A percentile compares a stretch with the other conserved stretches of the same genome.
These are phyloP conservation scores for Prunella vulgaris DNA, from an alignment of 257 asterid genomes.

Conservation along the genomic window DNA sequence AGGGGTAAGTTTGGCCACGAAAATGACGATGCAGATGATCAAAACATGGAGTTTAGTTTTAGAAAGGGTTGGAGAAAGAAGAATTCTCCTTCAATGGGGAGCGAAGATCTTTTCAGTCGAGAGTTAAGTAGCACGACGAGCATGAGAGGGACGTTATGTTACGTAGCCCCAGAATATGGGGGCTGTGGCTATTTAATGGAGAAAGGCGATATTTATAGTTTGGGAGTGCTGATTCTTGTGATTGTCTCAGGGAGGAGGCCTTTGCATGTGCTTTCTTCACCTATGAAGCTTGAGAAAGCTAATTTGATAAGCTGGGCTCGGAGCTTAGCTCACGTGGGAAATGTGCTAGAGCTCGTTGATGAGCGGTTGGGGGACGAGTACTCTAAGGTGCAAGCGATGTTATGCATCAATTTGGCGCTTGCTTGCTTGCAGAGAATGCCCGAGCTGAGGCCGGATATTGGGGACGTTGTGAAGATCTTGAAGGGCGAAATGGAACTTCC, in stretches of 20 bases:
- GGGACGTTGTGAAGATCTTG: slow-evolving; percentile 72
- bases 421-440: slow-evolving; percentile 86
- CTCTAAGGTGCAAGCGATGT: slow-evolving; percentile 56
- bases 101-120: slow-evolving; percentile 90
- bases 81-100: slow-evolving; percentile 51
- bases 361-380: slow-evolving; percentile 54
- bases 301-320: slow-evolving; percentile 84
- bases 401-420: slow-evolving; percentile 84
- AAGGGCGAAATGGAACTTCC: slow-evolving; percentile 82
- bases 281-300: slow-evolving; percentile 89
- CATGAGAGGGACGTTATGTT: slow-evolving; percentile 95
- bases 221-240: slow-evolving; percentile 85
- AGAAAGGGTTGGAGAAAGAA: slow-evolving; percentile 62
- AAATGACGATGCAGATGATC: slow-evolving; percentile 21
- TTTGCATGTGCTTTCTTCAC: slow-evolving; percentile 79
- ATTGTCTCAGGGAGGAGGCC: slow-evolving; percentile 88
- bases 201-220: slow-evolving; percentile 82
- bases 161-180: slow-evolving; percentile 83
- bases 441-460: slow-evolving; percentile 75
- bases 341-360: slow-evolving; percentile 69
- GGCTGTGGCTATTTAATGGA: slow-evolving; percentile 78
- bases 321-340: slow-evolving; percentile 69
- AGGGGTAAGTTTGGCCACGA: slow-evolving; percentile 22
- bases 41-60: slow-evolving; percentile 65
- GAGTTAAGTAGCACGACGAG: slow-evolving; percentile 95